phyloP scores from a whole-genome alignment of 2,329 filamentous ascomycete species.

The Aureobasidium sp. region DNA sequence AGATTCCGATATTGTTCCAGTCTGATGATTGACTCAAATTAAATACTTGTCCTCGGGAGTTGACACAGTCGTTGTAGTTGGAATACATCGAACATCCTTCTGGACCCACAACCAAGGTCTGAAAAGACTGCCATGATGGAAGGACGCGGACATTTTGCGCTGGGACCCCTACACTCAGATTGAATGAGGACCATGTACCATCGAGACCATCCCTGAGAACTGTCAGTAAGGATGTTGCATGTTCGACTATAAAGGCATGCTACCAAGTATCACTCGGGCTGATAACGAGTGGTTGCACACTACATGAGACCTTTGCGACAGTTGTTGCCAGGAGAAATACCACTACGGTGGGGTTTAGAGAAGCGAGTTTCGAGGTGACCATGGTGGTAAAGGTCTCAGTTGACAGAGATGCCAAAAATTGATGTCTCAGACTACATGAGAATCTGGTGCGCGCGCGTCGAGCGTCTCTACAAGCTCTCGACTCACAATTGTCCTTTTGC shows the following conservation, averaged over 20 bases:
- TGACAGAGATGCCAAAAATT: neutral
- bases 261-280: slow-evolving; percentile 25
- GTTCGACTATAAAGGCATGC: neutral
- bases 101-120: slow-evolving; percentile 61
- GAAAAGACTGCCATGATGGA: slow-evolving; percentile 62
- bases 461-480: neutral
- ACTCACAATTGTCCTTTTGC: neutral
- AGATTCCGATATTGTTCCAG: slow-evolving; percentile 55
- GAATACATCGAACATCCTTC: slow-evolving; percentile 45
- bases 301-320: neutral
- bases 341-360: neutral
- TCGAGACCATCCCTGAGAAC: slow-evolving; percentile 55
- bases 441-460: neutral
- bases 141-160: slow-evolving; percentile 49
- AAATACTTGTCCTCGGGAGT: slow-evolving; percentile 54
- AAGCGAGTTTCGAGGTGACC: neutral
- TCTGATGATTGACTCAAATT: slow-evolving; percentile 47
- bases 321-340: neutral
- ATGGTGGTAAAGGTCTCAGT: neutral
- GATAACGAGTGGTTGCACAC: slow-evolving; percentile 22
- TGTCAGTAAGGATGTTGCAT: slow-evolving; percentile 15
- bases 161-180: slow-evolving; percentile 51
- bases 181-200: slow-evolving; percentile 66
- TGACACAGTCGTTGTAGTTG: slow-evolving; percentile 39
- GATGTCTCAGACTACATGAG: slow-evolving; percentile 1